Base-by-base conservation (phyloP, 2,329 filamentous ascomycete species). In the Myriangium duriaei region DNA sequence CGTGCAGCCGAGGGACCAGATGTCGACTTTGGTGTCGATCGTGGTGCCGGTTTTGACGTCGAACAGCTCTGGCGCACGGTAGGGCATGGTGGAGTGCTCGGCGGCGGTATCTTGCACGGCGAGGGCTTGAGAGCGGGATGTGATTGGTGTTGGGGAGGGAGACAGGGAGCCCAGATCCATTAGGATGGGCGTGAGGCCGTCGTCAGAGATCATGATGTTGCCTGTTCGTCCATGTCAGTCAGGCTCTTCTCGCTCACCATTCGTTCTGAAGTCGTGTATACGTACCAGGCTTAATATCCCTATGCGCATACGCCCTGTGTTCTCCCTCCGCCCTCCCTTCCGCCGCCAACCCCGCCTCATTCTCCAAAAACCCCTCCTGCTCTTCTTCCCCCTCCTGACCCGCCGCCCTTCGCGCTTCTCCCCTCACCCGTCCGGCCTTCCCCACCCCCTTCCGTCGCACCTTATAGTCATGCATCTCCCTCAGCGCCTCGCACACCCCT, bases 121-220 rank as follows among this genome's bases (percentile, higher is more conserved):
- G 33, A 98, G 75, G 31, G 91, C 91, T 39, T 92, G 71, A 2
- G 85, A 92, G 44, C 88, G 79, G 12, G 83, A 91, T 4, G 88
- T 93, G 49, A 96, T 88, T 16, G 83, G 75, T 41, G 85, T 83
- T 1, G 91, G 91, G 2, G 84, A 86, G 12, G 81, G 81, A 29
- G 85, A 81, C 40, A 98, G 69, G 41, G 86, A 95, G 46, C 91
- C 91, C 15, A 98, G 76, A 57, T 98, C 91, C 91, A 98, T 98
- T 24, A 98, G 73, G 51, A 98, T 91, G 2, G 91, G 88, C 18
- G 78, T 79, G 42, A 77, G 73, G 49, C 91, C 91, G 51, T 85
- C 77, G 57, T 96, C 88, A 48, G 83, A 81, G 49, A 98, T 94
- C 91, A 98, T 98, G 55, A 98, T 93, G 63, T 98, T 98, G 42